phyloP scores from a whole-genome alignment of 495 filamentous ascomycete genomes.

The Chaetomidium leptoderma region DNA sequence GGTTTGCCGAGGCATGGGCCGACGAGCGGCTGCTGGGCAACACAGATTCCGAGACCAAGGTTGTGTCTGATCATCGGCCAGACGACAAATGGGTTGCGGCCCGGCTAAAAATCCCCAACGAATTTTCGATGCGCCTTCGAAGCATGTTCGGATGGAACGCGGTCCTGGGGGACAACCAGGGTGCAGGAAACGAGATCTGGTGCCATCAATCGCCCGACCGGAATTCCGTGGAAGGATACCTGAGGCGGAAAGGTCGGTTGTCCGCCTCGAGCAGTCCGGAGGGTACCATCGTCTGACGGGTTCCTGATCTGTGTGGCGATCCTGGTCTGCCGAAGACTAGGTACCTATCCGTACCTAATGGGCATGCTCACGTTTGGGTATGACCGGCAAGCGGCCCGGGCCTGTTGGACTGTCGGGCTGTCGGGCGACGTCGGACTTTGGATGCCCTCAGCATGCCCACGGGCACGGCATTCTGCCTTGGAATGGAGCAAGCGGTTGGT shows the following conservation, averaged over 20 bases:
- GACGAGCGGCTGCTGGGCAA: constrained; percentile 40
- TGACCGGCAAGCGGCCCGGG: constrained; percentile 4
- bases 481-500: background rate
- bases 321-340: constrained; percentile 28
- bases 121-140: constrained; percentile 39
- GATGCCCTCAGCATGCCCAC: background rate
- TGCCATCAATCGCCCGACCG: constrained; percentile 43
- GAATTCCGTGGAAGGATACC: constrained; percentile 29
- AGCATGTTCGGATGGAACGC: constrained; percentile 29
- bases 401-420: no score
- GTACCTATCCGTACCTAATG: no score
- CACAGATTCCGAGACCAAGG: constrained; percentile 29
- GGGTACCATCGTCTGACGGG: constrained; percentile 14
- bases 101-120: constrained; percentile 46
- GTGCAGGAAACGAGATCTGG: constrained; percentile 45
- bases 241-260: constrained; percentile 10
- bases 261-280: background rate
- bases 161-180: constrained; percentile 36
- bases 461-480: constrained; percentile 14
- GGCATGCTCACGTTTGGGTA: background rate
- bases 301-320: constrained; percentile 18
- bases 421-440: constrained; percentile 12
- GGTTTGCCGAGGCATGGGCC: constrained; percentile 33
- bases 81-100: constrained; percentile 45
- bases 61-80: constrained; percentile 43